Conservation (phyloP, 257 asterid species). For the Solanum boliviense region DNA sequence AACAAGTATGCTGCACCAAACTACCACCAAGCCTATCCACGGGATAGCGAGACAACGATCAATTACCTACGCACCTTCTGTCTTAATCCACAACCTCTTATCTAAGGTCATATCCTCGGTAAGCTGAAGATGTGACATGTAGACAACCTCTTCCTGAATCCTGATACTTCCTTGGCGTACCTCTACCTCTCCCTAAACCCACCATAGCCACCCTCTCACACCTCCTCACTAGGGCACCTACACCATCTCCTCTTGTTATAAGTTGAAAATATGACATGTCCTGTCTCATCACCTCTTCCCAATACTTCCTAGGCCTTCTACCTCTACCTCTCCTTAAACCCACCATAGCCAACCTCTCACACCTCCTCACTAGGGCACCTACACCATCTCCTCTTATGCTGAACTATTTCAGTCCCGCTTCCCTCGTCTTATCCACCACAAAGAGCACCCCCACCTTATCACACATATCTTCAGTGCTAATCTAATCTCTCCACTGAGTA, state of each 20-base stretch:
- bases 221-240: not conserved
- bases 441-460: not conserved
- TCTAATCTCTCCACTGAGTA: not conserved
- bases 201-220: not conserved
- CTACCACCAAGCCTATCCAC: not conserved
- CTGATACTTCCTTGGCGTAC: not conserved
- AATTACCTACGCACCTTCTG: not conserved
- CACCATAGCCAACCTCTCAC: not conserved
- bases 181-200: not conserved
- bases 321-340: not conserved
- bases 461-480: not conserved
- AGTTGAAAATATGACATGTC: not conserved
- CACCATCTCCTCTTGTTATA: not conserved
- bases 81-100: not conserved
- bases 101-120: not conserved
- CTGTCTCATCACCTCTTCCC: not conserved
- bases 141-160: not conserved
- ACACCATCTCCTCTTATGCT: not conserved
- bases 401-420: not conserved
- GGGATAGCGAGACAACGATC: not conserved
- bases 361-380: not conserved
- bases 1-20: not conserved
- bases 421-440: not conserved
- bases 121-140: not conserved
- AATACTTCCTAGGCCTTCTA: not conserved